Base-by-base conservation (phyloP, 2,329 filamentous ascomycete species). In the Leptographium lundbergii region DNA sequence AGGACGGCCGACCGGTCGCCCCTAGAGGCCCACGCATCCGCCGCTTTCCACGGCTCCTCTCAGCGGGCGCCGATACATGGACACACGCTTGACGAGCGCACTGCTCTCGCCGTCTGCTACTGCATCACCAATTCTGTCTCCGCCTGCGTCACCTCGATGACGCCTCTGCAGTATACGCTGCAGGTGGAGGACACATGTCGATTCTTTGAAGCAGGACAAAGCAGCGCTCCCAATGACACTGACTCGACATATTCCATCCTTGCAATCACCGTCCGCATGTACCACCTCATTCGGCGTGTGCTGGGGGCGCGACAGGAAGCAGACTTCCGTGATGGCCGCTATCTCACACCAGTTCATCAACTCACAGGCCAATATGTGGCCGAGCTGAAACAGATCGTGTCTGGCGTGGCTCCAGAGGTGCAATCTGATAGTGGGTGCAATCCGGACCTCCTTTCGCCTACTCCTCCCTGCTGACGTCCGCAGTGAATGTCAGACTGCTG, bases 101-200 rank as follows among this genome's bases (percentile, higher is more conserved):
- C 75, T 54, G 74, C 74, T 2, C 68, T 74, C 14, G 70, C 72
- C 4, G 75, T 74, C 4, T 71, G 73, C 32, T 77, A 73, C 61
- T 75, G 73, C 61, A 64, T 77, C 14, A 71, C 72, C 13, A 73
- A 73, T 14, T 57, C 60, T 29, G 39, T 64, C 14, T 56, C 59
- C 6, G 54, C 48, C 39, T 59, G 61, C 50, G 45, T 63, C 19
- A 52, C 52, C n/a, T 60, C 62, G 54, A 61, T 75, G 70, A 34
- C 75, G 69, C 45, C 75, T 69, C 64, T 78, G 75, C 65, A 77
- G 69, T 67, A 77, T 73, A 76, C 64, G 24, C 29, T 61, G 59
- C 58, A 65, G 60, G 47, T 67, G 22, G 61, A 63, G 25, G 61
- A 65, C 22, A 55, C 61, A 4, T 66, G 62, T 42, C 55, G 61